Evolutionary conservation across 2,329 filamentous ascomycete genomes (phyloP).

Genomic region (Fusarium sp.): DNA sequence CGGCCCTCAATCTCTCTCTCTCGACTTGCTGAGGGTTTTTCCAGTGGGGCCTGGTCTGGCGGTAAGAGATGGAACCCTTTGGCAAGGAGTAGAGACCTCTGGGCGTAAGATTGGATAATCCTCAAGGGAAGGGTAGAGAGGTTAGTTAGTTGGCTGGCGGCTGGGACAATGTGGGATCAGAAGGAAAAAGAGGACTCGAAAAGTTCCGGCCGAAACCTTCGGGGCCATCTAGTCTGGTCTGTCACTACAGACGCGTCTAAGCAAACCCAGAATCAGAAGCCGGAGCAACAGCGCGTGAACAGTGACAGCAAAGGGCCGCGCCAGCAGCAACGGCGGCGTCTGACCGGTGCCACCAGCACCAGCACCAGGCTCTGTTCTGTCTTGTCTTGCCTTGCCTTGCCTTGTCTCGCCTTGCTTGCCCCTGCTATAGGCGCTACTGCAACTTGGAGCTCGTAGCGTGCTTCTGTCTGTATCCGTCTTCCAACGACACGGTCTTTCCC

Average conservation of each 20-base stretch:
- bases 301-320: slow-evolving; percentile 14
- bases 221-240: slow-evolving; percentile 26
- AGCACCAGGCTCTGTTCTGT: background rate
- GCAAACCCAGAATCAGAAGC: slow-evolving; percentile 20
- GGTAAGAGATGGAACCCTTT: slow-evolving; percentile 27
- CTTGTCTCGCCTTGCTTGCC: slow-evolving; percentile 4
- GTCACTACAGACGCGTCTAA: slow-evolving; percentile 11
- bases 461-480: slow-evolving; percentile 20
- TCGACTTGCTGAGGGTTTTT: slow-evolving; percentile 23
- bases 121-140: slow-evolving; percentile 34
- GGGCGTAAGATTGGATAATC: slow-evolving; percentile 29
- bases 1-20: slow-evolving; percentile 27
- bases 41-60: slow-evolving; percentile 29
- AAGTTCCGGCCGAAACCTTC: slow-evolving; percentile 40
- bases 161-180: slow-evolving; percentile 24
- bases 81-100: slow-evolving; percentile 16
- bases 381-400: background rate
- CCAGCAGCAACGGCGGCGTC: slow-evolving; percentile 20
- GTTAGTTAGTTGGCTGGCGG: slow-evolving; percentile 12
- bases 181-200: slow-evolving; percentile 18
- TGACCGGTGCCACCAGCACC: slow-evolving; percentile 19
- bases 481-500: slow-evolving; percentile 25
- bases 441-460: slow-evolving; percentile 26
- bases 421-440: slow-evolving; percentile 34
- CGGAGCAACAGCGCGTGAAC: slow-evolving; percentile 18